Evolutionary conservation across 1,284 basidiomycete genomes (phyloP), one percentile per base, ranked within the genome.

Genomic region (Coniophora puteana): DNA sequence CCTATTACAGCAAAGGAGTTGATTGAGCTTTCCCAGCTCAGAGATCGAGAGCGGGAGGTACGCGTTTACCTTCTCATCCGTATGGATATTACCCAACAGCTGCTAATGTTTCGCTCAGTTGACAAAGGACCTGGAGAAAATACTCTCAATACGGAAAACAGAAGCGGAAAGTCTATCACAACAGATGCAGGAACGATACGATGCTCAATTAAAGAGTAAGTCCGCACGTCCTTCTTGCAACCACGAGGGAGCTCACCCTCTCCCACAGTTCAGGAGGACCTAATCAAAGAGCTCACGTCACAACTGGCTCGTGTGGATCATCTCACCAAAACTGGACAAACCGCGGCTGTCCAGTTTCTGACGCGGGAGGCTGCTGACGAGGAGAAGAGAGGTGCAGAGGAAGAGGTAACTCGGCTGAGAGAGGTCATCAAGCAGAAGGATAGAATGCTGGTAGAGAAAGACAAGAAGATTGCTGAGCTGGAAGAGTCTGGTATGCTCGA

Each of bases 361-460:
- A 85, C 83, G 6, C 76, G 83, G 38, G 83, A 87, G 48, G 75
- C 76, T 4, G 84, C 79, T 6, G 79, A 88, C 41, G 75, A 78
- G 45, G 83, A 87, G 62, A 77, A 78, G 50, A 71, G 69, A 38
- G 60, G 47, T 1, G 55, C 77, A 22, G 71, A 79, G 43, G 62
- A 71, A 36, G 75, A 83, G 43, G 56, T 79, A 20, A 57, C 53
- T 17, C 59, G 62, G 12, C 67, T 73, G 52, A 74, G 73, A 46
- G 63, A 68, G 2, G 46, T 58, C 17, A 48, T 74, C 34, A 69
- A 68, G 40, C 66, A 71, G 24, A 71, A 66, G 42, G 71, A 78
- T 30, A 51, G 52, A 23, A 37, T 55, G 7, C 58, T 83, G 4
- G 63, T 63, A n/a, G 61, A 68, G 27, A 73, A 72, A 47, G 72